Evolutionary conservation across 306 rosid genomes (phyloP).

Genomic region (Vigna radiata): DNA sequence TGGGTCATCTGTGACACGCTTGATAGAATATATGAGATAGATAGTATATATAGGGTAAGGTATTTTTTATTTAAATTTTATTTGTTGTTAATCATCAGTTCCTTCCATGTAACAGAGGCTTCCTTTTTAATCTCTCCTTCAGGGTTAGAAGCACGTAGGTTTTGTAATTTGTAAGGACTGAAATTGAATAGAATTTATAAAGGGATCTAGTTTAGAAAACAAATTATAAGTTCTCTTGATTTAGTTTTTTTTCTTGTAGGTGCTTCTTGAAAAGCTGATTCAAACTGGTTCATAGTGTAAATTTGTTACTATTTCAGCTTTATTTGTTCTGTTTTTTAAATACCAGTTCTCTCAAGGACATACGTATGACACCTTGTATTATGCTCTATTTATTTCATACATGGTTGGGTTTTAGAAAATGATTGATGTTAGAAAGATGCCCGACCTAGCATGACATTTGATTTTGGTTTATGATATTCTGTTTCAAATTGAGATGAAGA

Average conservation of each 20-base stretch:
- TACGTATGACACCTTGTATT: slow-evolving; percentile 10
- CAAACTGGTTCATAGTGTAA: background rate
- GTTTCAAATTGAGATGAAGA: slow-evolving; percentile 52
- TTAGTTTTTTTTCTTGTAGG: background rate
- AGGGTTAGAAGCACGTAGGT: background rate
- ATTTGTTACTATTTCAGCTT: slow-evolving; percentile 8
- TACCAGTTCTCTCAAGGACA: slow-evolving; percentile 3
- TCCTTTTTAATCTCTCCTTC: background rate
- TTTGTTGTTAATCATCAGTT: background rate
- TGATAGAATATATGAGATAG: too few relatives aligned
- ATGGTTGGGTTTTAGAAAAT: slow-evolving; percentile 1
- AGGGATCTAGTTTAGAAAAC: background rate
- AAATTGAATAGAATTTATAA: background rate
- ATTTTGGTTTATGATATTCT: slow-evolving; percentile 41
- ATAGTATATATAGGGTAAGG: background rate
- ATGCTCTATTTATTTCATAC: slow-evolving; percentile 17
- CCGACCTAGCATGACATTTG: slow-evolving; percentile 28
- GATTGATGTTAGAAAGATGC: slow-evolving; percentile 6
- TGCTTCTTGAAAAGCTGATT: background rate
- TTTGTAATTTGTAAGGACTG: background rate
- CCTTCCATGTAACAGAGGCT: background rate
- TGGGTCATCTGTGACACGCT: background rate
- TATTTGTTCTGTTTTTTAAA: slow-evolving; percentile 26
- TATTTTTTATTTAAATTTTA: background rate
- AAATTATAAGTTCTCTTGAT: background rate